Evolutionary conservation across 2,329 filamentous ascomycete species (phyloP).

Genomic region (Cryphonectria carpinicola): DNA sequence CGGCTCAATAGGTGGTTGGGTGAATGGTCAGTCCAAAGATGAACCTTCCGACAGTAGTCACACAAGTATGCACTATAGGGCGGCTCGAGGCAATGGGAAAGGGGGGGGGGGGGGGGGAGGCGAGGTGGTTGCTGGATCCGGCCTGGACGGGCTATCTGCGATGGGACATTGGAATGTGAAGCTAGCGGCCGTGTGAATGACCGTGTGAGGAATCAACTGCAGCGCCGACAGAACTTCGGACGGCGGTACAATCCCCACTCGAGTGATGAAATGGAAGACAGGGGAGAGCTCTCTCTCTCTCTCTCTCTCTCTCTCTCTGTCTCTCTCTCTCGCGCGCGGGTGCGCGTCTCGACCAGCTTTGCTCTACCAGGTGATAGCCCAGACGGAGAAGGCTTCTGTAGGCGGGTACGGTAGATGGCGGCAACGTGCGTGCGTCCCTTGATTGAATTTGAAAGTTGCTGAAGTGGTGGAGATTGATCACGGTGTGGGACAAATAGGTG

Average conservation of each 20-base stretch:
- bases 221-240: background rate
- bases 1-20: background rate
- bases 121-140: constrained; percentile 3
- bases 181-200: background rate
- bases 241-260: background rate
- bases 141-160: background rate
- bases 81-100: background rate
- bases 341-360: background rate
- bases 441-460: background rate
- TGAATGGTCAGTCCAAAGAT: background rate
- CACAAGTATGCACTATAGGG: background rate
- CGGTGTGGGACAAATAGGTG: background rate
- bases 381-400: background rate
- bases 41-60: background rate
- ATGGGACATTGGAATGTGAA: background rate
- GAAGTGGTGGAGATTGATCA: background rate
- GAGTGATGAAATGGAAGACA: background rate
- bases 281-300: background rate
- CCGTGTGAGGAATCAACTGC: background rate
- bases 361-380: no score
- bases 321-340: no score
- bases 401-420: background rate
- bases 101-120: background rate
- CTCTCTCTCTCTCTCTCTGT: no score
- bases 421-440: background rate